Evolutionary conservation across 352 stramenopile species (phyloP), one percentile per base, ranked within the genome.

Genomic region (Phytophthora palmivora): DNA sequence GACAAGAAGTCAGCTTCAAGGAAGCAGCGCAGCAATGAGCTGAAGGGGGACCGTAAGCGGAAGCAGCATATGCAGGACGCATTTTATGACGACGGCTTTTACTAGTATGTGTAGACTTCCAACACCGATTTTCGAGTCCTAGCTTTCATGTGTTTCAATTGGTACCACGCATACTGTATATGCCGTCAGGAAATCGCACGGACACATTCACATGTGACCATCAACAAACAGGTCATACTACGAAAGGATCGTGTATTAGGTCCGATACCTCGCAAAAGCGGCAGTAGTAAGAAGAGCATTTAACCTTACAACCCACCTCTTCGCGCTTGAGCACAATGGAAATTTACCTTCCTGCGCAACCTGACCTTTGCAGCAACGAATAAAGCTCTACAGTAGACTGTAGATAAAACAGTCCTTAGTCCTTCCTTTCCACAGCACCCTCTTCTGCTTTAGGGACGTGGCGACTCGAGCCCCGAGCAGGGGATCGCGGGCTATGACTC

Each of bases 1-100:
- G 74, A 93, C 63, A 95, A 95, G 58, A 93, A 93, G 30, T 93
- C 84, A 21, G 56, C 72, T 14, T 80, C 79, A 21, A 76, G 78
- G 41, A 95, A 95, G 70, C 81, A 89, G 52, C 79, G 82, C 34
- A 92, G 79, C 69, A 95, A 93, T 53, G 79, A 91, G 42, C 68
- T 93, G 21, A 95, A 93, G 60, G 78, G 69, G 44, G 84, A 95
- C 22, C 79, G 86, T 38, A 77, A 77, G 68, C 78, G 82, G 42
- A 95, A 95, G 67, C 82, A 92, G 57, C 69, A 92, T 48, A 70
- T 90, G 48, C 86, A 93, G 44, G 80, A 93, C 38, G 63, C 82
- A 15, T 93, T 92, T 55, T 74, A 90, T 24, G 79, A 84, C 49
- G 81, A 89, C 47, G 60, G 46, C 5, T 72, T 67, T 43, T 58